Base-by-base conservation (phyloP, 257 asterid genomes). In the Echites panduratus region DNA sequence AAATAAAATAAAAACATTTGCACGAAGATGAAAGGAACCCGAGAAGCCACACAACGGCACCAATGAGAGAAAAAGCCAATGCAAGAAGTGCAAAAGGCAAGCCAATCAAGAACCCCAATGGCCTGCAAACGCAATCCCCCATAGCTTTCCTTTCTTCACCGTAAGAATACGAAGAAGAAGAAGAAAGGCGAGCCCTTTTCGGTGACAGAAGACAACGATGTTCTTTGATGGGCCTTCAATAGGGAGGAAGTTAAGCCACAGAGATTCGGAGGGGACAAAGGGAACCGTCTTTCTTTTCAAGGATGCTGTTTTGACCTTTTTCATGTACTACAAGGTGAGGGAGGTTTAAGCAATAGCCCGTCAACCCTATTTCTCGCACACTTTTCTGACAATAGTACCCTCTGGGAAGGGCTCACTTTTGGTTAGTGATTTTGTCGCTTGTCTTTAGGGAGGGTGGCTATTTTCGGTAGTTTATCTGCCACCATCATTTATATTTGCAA, bases 31-130 rank as follows among this genome's bases (percentile, higher is more conserved):
- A 22, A 58, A 78, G 80, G 0, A 54, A 88, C 90, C 90, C 93
- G 16, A 85, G 0, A n/a, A 77, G 3, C 90, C 90, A 88, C 68
- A 88, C 17, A 58, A 84, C 29, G n/a, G 83, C 84, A 24, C 93
- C 93, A 41, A 88, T 26, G 72, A 85, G 59, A 73, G 90, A 78
- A n/a, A 88, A 49, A 49, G 77, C 10, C 83, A 88, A 81, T 9
- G 85, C 59, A 70, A 85, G 29, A 22, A 85, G 64, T 47, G 87
- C 93, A 56, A 86, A 88, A 63, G 90, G 90, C 67, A 88, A 81
- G 66, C 86, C 84, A 27, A 88, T 73, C 84, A 88, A 78, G 85
- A 88, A 88, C 59, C 84, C 93, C 81, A 88, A 66, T 63, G 93
- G 93, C 81, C 85, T 85, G 81, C 90, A 88, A 65, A 81, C 82